A percentile compares a stretch with the other conserved stretches of the same genome.
These are phyloP conservation scores for Westerdykella aurantiaca DNA, from an alignment of 2,329 filamentous ascomycete species.

Conservation along the genomic window DNA sequence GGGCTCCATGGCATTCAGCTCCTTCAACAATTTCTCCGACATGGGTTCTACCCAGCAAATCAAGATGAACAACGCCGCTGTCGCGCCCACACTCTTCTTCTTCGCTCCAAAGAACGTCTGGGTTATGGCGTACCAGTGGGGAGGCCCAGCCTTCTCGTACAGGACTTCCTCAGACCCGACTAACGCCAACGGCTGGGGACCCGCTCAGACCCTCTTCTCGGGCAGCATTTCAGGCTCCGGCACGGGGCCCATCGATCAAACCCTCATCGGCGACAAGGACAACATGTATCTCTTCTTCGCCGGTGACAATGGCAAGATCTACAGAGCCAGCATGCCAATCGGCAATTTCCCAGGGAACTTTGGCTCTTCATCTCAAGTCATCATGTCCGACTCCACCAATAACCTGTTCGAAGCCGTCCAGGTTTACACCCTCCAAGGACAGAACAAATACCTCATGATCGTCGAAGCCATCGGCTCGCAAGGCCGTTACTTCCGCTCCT, in stretches of 20 bases:
- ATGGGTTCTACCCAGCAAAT: slow-evolving; percentile 52
- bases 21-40: slow-evolving; percentile 50
- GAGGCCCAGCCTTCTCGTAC: slow-evolving; percentile 55
- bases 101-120: slow-evolving; percentile 57
- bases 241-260: slow-evolving; percentile 58
- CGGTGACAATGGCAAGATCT: slow-evolving; percentile 62
- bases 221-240: slow-evolving; percentile 48
- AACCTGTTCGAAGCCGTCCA: slow-evolving; percentile 63
- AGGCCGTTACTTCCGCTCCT: slow-evolving; percentile 62
- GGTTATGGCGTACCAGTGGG: slow-evolving; percentile 64
- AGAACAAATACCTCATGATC: slow-evolving; percentile 60
- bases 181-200: slow-evolving; percentile 53
- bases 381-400: slow-evolving; percentile 50
- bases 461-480: slow-evolving; percentile 55
- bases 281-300: slow-evolving; percentile 65
- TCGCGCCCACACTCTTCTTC: slow-evolving; percentile 60
- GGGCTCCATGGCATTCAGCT: slow-evolving; percentile 55
- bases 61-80: slow-evolving; percentile 42
- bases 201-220: slow-evolving; percentile 50
- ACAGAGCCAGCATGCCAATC: slow-evolving; percentile 58
- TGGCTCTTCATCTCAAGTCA: slow-evolving; percentile 45
- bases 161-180: slow-evolving; percentile 54
- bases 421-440: slow-evolving; percentile 56
- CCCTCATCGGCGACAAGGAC: slow-evolving; percentile 54
- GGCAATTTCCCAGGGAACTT: slow-evolving; percentile 58